phyloP scores from a whole-genome alignment of 129 eudicot genomes.

The sunflower (Helianthus annuus) region DNA sequence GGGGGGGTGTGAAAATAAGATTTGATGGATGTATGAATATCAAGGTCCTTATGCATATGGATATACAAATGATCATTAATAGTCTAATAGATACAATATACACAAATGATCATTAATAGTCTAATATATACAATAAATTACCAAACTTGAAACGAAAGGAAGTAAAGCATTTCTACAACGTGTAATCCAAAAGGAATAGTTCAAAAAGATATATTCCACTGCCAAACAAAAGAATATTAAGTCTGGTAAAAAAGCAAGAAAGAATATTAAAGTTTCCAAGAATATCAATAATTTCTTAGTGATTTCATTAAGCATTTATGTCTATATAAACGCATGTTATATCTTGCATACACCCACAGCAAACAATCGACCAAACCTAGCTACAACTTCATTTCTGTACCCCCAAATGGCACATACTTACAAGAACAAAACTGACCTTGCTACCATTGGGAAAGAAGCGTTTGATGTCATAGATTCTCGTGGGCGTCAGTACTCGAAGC shows the following conservation, averaged over 20 bases:
- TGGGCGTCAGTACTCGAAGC: too few relatives aligned
- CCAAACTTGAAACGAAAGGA: background rate
- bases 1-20: too few relatives aligned
- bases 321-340: background rate
- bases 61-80: too few relatives aligned
- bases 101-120: too few relatives aligned
- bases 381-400: background rate
- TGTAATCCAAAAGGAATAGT: conserved; percentile 4
- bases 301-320: conserved; percentile 3
- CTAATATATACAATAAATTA: background rate
- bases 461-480: too few relatives aligned
- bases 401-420: background rate
- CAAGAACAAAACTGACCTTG: too few relatives aligned
- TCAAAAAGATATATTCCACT: background rate
- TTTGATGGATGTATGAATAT: too few relatives aligned
- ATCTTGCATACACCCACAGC: too few relatives aligned
- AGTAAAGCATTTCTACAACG: background rate
- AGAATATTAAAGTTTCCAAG: background rate
- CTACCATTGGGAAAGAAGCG: too few relatives aligned
- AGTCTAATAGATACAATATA: too few relatives aligned
- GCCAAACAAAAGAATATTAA: conserved; percentile 8
- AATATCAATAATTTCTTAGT: background rate
- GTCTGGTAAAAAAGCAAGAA: background rate
- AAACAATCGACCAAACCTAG: conserved; percentile 12
- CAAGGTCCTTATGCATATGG: too few relatives aligned